These are phyloP conservation scores for Andrographis paniculata DNA, from an alignment of 305 asterid species.

Conservation along the genomic window DNA sequence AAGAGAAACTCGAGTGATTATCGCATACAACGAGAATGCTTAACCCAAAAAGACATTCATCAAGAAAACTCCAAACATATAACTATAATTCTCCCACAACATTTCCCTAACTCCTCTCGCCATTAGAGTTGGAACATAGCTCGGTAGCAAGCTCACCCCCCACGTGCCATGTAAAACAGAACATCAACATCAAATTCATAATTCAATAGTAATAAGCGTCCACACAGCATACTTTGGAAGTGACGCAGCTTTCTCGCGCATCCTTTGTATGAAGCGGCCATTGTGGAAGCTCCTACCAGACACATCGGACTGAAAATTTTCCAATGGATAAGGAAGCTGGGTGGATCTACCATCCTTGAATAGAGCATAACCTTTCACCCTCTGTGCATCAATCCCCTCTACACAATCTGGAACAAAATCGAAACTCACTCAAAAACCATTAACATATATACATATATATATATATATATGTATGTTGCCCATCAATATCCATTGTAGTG, in stretches of 20 bases:
- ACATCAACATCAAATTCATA: neutral
- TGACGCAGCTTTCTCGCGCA: constrained; percentile 27
- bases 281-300: constrained; percentile 26
- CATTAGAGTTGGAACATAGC: too few species aligned
- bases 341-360: constrained; percentile 18
- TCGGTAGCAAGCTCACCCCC: too few species aligned
- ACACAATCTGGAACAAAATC: constrained; percentile 51
- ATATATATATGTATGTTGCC: too few species aligned
- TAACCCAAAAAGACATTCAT: too few species aligned
- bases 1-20: neutral
- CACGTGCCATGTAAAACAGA: too few species aligned
- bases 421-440: too few species aligned
- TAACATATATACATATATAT: too few species aligned
- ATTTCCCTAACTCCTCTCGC: too few species aligned
- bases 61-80: too few species aligned
- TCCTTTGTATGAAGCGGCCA: constrained; percentile 26
- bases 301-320: constrained; percentile 16
- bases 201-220: too few species aligned
- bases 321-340: constrained; percentile 25
- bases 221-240: constrained; percentile 21
- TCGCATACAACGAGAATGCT: neutral
- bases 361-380: constrained; percentile 23
- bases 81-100: too few species aligned
- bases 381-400: constrained; percentile 38
- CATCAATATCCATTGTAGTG: too few species aligned